These are phyloP conservation scores for Pythium scleroteichum DNA, from an alignment of 352 stramenopile genomes.

Conservation along the genomic window DNA sequence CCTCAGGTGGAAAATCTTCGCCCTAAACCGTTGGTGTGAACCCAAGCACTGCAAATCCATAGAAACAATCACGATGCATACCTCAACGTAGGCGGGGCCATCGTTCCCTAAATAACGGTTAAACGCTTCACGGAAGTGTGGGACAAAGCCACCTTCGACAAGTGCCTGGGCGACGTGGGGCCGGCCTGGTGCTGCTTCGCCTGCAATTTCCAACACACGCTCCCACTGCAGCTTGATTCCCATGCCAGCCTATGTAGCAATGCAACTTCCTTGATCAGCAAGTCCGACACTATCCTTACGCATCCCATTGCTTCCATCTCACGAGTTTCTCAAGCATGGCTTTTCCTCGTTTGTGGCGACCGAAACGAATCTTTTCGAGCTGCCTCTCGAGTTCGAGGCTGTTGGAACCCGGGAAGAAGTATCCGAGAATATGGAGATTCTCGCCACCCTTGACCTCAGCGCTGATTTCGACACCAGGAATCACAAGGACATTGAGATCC, in stretches of 20 bases:
- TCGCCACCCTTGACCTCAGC: slow-evolving; percentile 82
- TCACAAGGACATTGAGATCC: slow-evolving; percentile 66
- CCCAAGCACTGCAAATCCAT: too few relatives aligned
- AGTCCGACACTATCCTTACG: too few relatives aligned
- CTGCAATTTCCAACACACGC: slow-evolving; percentile 79
- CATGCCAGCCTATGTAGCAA: slow-evolving; percentile 82
- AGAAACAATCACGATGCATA: slow-evolving; percentile 21
- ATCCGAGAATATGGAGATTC: slow-evolving; percentile 86
- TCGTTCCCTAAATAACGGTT: slow-evolving; percentile 81
- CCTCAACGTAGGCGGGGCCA: slow-evolving; percentile 82
- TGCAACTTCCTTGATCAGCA: too few relatives aligned
- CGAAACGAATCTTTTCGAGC: slow-evolving; percentile 76
- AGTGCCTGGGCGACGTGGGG: slow-evolving; percentile 81
- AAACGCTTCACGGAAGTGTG: slow-evolving; percentile 79
- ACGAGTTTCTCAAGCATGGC: slow-evolving; percentile 85
- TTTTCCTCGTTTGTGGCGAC: slow-evolving; percentile 78
- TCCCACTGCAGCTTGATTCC: slow-evolving; percentile 82
- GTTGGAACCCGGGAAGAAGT: slow-evolving; percentile 84
- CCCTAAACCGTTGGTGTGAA: slow-evolving; percentile 35
- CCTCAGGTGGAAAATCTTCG: slow-evolving; percentile 80
- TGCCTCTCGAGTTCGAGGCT: slow-evolving; percentile 69
- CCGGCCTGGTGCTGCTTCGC: slow-evolving; percentile 74
- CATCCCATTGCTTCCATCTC: slow-evolving; percentile 4
- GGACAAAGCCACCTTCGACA: slow-evolving; percentile 74
- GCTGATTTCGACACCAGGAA: slow-evolving; percentile 86